These are phyloP conservation scores for Dipodascus geniculatus DNA, from an alignment of 805 yeast genomes.

Conservation along the genomic window DNA sequence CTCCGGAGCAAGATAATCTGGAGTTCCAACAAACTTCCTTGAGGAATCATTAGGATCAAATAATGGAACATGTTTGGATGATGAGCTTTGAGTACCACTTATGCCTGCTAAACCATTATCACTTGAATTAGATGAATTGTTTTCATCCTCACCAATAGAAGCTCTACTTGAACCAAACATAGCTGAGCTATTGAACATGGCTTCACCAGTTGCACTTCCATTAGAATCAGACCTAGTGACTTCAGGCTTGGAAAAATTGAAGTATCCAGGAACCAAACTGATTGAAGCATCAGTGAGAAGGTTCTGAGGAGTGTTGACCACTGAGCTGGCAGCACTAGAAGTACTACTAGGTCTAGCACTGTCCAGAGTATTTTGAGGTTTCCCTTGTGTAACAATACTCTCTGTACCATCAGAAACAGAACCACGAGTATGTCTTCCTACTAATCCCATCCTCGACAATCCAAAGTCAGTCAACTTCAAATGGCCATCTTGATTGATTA, in stretches of 20 bases:
- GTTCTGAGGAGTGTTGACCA: neutral
- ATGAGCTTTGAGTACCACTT: neutral
- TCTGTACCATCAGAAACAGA: neutral
- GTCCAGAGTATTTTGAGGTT: neutral
- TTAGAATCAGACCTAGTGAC: slow-evolving; percentile 6
- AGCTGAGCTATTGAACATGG: neutral
- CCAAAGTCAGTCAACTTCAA: slow-evolving; percentile 93
- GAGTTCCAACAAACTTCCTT: slow-evolving; percentile 85
- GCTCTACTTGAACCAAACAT: slow-evolving; percentile 2
- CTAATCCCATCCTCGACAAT: slow-evolving; percentile 75
- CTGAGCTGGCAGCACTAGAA: slow-evolving; percentile 2
- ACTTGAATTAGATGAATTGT: slow-evolving; percentile 25
- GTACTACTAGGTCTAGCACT: slow-evolving; percentile 8
- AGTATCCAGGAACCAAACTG: slow-evolving; percentile 21
- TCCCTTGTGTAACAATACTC: neutral
- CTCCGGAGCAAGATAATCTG: slow-evolving; percentile 96
- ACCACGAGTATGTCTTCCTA: slow-evolving; percentile 49
- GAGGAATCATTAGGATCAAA: slow-evolving; percentile 59
- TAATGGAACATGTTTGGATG: slow-evolving; percentile 33
- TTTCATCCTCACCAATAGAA: slow-evolving; percentile 21
- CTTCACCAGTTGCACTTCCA: slow-evolving; percentile 8
- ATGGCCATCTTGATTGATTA: slow-evolving; percentile 82
- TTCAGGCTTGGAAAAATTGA: slow-evolving; percentile 8
- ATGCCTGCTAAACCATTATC: slow-evolving; percentile 13
- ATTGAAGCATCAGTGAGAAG: slow-evolving; percentile 18